These are phyloP conservation scores for Castanea mollissima DNA, from an alignment of 306 rosid species.

Conservation along the genomic window DNA sequence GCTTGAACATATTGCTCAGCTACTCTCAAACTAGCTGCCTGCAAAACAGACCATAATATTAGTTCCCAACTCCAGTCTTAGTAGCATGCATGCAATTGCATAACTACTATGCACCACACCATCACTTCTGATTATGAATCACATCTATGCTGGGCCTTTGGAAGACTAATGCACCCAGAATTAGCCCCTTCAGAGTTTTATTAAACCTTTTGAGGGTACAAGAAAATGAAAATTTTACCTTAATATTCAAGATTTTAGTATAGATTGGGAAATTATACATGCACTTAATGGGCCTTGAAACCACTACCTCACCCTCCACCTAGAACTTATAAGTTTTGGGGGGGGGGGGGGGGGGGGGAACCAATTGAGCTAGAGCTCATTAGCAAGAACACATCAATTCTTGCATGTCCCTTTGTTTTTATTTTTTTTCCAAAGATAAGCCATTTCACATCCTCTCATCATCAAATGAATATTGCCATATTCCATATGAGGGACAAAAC, in stretches of 20 bases:
- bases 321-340: too few species aligned
- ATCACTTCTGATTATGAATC: background rate
- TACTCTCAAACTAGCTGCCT: slow-evolving; percentile 91
- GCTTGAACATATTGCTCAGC: slow-evolving; percentile 93
- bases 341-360: too few species aligned
- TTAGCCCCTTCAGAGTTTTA: background rate
- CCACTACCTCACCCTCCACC: too few species aligned
- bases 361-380: background rate
- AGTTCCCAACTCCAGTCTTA: background rate
- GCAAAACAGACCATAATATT: slow-evolving; percentile 37
- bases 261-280: too few species aligned
- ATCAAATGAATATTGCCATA: background rate
- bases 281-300: too few species aligned
- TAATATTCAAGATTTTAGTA: background rate
- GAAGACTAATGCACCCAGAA: background rate
- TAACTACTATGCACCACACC: background rate
- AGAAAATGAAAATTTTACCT: background rate
- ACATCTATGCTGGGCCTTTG: background rate
- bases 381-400: background rate
- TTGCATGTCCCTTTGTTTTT: background rate
- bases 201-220: background rate
- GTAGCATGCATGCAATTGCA: background rate
- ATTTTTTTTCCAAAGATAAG: too few species aligned
- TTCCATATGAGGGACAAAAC: background rate
- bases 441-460: background rate